Conservation (phyloP, 106 monocot species). For the Xerophyta viscosa region DNA sequence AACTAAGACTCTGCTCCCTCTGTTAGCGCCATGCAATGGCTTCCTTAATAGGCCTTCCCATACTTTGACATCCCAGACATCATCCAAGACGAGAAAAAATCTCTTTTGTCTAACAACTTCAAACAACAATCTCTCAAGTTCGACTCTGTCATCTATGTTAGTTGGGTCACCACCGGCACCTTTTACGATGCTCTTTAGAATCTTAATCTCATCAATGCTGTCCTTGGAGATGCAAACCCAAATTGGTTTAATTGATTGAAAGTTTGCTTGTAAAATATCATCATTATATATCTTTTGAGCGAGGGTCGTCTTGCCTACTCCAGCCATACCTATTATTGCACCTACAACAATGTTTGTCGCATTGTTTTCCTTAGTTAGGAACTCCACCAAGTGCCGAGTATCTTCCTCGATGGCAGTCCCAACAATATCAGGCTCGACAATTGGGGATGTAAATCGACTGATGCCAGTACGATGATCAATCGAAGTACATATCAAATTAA, state of each 20-base stretch:
- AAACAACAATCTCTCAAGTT: constrained; percentile 14
- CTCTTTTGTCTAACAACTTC: constrained; percentile 10
- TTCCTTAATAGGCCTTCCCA: constrained; percentile 32
- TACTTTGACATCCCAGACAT: constrained; percentile 23
- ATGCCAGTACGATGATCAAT: neutral
- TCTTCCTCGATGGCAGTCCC: constrained; percentile 24
- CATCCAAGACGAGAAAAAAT: constrained; percentile 46
- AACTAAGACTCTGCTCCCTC: constrained; percentile 25
- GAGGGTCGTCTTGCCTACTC: constrained; percentile 45
- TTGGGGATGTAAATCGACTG: constrained; percentile 1
- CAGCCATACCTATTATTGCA: constrained; percentile 26
- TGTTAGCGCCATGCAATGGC: constrained; percentile 11
- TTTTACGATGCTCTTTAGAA: constrained; percentile 22
- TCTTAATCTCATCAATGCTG: constrained; percentile 2
- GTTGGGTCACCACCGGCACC: constrained; percentile 6
- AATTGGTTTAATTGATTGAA: constrained; percentile 1
- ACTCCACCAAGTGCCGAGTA: constrained; percentile 12
- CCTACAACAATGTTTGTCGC: constrained; percentile 1
- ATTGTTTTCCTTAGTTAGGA: constrained; percentile 1
- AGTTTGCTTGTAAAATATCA: neutral
- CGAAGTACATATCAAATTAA: constrained; percentile 3
- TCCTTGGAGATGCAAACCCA: constrained; percentile 18
- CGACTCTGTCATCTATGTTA: neutral
- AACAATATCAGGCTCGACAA: constrained; percentile 11
- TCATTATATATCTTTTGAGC: constrained; percentile 25